Evolutionary conservation across 805 yeast genomes (phyloP), one percentile per base, ranked within the genome.

Genomic region (Jamesozyma jinghongensis): DNA sequence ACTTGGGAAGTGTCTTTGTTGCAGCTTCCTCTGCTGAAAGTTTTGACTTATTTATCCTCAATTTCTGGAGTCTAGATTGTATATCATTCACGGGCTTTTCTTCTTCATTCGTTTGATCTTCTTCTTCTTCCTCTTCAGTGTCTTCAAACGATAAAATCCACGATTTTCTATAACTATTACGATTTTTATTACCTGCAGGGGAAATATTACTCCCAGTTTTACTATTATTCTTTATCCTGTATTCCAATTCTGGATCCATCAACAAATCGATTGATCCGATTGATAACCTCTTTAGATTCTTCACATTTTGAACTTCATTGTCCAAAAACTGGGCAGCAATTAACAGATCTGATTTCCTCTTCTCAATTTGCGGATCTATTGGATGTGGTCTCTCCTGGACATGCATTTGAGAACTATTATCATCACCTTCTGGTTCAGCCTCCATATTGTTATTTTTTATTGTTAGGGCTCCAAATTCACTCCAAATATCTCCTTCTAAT

Each of bases 281-380:
- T 0, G 85, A 78, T 8, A 81, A 65, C 41, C 92, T 67, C 56
- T 83, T 83, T 47, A 83, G 63, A n/a, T 85, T 81, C 27, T 81
- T 75, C 45, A 83, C 82, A 57, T 78, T 75, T 58, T 77, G 77
- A 47, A 81, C 70, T 54, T 83, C 90, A 46, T 76, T 78, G 52
- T 81, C 85, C 32, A 83, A 74, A 7, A 84, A 85, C 49, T 77
- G 79, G 3, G 85, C 86, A 1, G 92, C 92, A 26, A 74, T 69
- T 32, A 68, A 51, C 40, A 68, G 63, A 53, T 74, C 62, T 42
- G 72, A 65, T 44, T 67, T 66, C 40, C 69, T 49, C 47, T 62
- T 62, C 19, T 61, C 56, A 20, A 22, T 10, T 8, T 22, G 31
- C 4, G 27, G 5, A 19, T 20, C 27, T 22, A 22, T 22, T 22